Percentiles rank a stretch among this genome's conserved stretches.
phyloP scores from a whole-genome alignment of 1,139 yeast species.

The Yamadazyma blattariae region DNA sequence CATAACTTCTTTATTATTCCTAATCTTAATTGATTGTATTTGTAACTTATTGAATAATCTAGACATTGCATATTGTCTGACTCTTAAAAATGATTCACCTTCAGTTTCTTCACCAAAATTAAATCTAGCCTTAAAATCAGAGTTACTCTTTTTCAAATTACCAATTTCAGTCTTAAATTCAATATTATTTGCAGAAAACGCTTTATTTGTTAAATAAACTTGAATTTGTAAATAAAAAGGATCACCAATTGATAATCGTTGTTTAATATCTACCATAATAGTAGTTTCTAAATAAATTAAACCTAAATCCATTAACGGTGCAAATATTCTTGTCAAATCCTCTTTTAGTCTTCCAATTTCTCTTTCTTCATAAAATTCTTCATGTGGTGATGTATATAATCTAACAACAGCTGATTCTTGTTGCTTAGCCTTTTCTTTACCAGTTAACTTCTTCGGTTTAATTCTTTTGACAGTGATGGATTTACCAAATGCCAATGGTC shows the following conservation, averaged over 20 bases:
- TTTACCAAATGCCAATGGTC: constrained; percentile 52
- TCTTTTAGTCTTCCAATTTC: constrained; percentile 82
- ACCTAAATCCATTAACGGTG: constrained; percentile 61
- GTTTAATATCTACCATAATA: constrained; percentile 56
- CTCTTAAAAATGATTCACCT: constrained; percentile 50
- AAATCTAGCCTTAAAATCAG: constrained; percentile 11
- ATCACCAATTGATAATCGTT: constrained; percentile 69
- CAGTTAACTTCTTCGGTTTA: constrained; percentile 26
- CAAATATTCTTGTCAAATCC: constrained; percentile 63
- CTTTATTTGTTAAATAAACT: constrained; percentile 51
- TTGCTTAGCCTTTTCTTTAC: constrained; percentile 18
- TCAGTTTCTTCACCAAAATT: constrained; percentile 45
- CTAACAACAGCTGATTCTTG: constrained; percentile 32
- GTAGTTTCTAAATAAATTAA: constrained; percentile 57
- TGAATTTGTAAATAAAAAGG: constrained; percentile 62
- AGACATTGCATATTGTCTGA: constrained; percentile 57
- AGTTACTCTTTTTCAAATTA: constrained; percentile 4
- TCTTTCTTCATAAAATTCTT: constrained; percentile 25
- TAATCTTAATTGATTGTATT: constrained; percentile 16
- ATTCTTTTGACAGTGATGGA: constrained; percentile 35
- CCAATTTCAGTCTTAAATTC: constrained; percentile 11
- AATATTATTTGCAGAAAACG: constrained; percentile 36
- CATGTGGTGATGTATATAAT: constrained; percentile 24
- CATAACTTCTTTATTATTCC: constrained; percentile 7
- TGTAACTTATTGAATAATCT: constrained; percentile 52